Base-by-base conservation (phyloP, 805 yeast species). In the Tetrapisispora namnaoensis region DNA sequence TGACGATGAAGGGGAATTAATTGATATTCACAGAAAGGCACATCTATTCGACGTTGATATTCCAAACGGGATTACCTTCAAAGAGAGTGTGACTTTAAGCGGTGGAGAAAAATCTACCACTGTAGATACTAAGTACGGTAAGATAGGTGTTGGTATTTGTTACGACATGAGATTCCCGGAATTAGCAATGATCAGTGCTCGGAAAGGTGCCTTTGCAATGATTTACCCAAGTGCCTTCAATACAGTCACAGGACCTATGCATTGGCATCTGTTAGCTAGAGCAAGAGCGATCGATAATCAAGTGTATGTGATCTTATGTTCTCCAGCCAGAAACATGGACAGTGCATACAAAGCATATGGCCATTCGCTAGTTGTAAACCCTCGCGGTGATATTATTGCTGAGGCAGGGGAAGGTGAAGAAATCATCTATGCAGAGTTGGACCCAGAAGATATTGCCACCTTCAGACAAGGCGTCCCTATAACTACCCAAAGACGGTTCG, bases 1-100 rank as follows among this genome's bases (percentile, higher is more conserved):
- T 62, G 67, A 79, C 51, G 83, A 82, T 2, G 43, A 64, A 2
- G 99, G 99, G 3, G 75, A 80, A 37, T 71, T 90, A 49, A 78
- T 91, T 48, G 96, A 88, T 44, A 86, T 83, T 59, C 98, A 88
- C 66, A 77, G 98, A 56, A 91, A 91, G 61, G 90, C 80, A 2
- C 99, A 91, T 63, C 67, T 91, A 53, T 91, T 91, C 60, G 98
- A 91, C 62, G 86, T 91, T 49, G 93, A 88, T 55, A 88, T 91
- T 47, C 96, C 97, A 1, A 83, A 83, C 43, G 90, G 91, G 46
- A 89, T 93, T 62, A 78, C 89, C 13, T 91, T 91, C 72, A 80
- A 83, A 62, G 99, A 91, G 64, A 80, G 87, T 42, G 73, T 73
- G 27, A 77, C 86, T 2, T 72, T 93, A 51, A 75, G 83, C 10